Conservation (phyloP, 2,329 filamentous ascomycete species). For the Elsinoe ampelina region DNA sequence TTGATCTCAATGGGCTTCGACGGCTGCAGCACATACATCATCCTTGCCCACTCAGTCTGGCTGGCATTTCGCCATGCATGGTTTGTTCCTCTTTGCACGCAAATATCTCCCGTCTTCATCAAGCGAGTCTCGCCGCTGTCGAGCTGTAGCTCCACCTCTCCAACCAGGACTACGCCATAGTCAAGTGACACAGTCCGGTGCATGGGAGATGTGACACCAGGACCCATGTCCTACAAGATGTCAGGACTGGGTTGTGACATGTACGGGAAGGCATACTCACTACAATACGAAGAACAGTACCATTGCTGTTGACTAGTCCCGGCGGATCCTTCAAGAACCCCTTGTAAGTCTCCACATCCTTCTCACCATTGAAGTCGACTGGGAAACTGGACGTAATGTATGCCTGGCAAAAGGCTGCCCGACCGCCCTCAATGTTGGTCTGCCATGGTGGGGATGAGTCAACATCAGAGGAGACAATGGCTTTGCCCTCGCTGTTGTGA, state of each 20-base stretch:
- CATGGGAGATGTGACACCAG: slow-evolving; percentile 23
- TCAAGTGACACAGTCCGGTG: slow-evolving; percentile 27
- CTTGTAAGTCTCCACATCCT: slow-evolving; percentile 40
- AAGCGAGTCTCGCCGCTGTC: slow-evolving; percentile 25
- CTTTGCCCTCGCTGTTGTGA: slow-evolving; percentile 24
- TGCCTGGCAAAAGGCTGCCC: slow-evolving; percentile 39
- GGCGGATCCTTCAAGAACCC: slow-evolving; percentile 36
- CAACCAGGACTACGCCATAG: slow-evolving; percentile 27
- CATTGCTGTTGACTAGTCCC: slow-evolving; percentile 40
- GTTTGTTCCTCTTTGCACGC: slow-evolving; percentile 27
- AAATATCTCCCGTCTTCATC: slow-evolving; percentile 26
- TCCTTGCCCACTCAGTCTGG: slow-evolving; percentile 25
- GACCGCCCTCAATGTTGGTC: slow-evolving; percentile 27
- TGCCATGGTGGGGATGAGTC: slow-evolving; percentile 21
- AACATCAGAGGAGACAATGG: slow-evolving; percentile 20
- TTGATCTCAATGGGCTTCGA: slow-evolving; percentile 23
- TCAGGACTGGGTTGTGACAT: background rate
- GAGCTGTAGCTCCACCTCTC: slow-evolving; percentile 26
- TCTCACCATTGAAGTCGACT: slow-evolving; percentile 35
- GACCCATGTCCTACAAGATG: slow-evolving; percentile 19
- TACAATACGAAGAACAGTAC: slow-evolving; percentile 35
- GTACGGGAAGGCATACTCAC: slow-evolving; percentile 5
- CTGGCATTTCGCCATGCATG: slow-evolving; percentile 29
- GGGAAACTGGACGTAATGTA: slow-evolving; percentile 43
- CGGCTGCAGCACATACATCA: slow-evolving; percentile 28